phyloP scores from a whole-genome alignment of 176 grass and related monocot species.

The Chrysopogon serrulatus region DNA sequence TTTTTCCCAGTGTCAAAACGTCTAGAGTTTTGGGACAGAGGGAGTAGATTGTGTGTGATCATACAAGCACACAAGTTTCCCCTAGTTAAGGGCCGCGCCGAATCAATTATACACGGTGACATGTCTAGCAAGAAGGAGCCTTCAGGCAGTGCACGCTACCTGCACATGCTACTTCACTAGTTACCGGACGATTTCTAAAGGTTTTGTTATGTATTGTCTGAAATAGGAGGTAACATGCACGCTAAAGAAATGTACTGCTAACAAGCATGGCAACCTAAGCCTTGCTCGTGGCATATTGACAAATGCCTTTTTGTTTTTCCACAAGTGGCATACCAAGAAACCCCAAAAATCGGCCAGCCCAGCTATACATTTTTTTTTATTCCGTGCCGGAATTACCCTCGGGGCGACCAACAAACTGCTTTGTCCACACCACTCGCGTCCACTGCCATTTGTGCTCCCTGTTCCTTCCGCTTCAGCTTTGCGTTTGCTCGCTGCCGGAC shows the following conservation, averaged over 20 bases:
- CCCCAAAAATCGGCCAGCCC: background rate
- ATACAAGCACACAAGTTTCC: no score
- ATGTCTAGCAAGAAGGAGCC: background rate
- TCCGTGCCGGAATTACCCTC: background rate
- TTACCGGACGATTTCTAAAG: background rate
- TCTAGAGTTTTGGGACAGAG: no score
- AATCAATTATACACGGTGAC: background rate
- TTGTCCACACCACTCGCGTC: constrained; percentile 4
- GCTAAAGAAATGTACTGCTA: background rate
- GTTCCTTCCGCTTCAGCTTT: background rate
- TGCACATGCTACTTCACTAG: background rate
- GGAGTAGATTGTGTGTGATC: no score
- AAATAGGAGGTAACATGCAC: background rate
- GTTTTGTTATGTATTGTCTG: background rate
- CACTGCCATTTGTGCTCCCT: constrained; percentile 21
- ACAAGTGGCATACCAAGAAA: background rate
- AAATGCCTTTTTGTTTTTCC: background rate
- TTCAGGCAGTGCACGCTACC: background rate
- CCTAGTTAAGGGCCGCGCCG: no score
- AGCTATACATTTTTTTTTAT: background rate
- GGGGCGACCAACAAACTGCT: background rate
- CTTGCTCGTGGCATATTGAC: background rate
- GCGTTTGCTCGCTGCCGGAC: background rate
- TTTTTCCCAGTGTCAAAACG: no score
- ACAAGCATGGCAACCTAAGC: background rate